Evolutionary conservation across 805 yeast genomes (phyloP).

Genomic region (Ogataea glucozyma): DNA sequence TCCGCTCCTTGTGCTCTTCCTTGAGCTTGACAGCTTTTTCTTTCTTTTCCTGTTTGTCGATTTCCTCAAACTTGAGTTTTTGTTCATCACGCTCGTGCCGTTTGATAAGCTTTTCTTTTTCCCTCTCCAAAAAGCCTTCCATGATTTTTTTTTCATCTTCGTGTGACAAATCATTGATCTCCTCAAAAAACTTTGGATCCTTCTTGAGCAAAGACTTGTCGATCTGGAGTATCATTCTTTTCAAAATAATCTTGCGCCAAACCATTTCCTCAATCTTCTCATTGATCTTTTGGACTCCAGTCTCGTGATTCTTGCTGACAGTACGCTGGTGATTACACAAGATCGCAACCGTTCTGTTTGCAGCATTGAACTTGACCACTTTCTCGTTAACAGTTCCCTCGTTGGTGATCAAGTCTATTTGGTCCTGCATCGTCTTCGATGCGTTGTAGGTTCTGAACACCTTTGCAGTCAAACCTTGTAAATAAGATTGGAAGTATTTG

Average conservation of each 20-base stretch:
- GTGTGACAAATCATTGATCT: slow-evolving; percentile 62
- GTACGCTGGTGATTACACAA: slow-evolving; percentile 97
- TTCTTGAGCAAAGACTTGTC: slow-evolving; percentile 56
- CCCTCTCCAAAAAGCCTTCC: slow-evolving; percentile 59
- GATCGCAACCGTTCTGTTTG: slow-evolving; percentile 92
- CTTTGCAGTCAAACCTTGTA: slow-evolving; percentile 93
- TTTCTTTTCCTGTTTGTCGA: slow-evolving; percentile 54
- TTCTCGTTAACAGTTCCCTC: slow-evolving; percentile 88
- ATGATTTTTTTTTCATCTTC: slow-evolving; percentile 66
- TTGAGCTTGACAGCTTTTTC: slow-evolving; percentile 50
- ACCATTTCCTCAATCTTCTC: slow-evolving; percentile 76
- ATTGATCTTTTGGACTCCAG: slow-evolving; percentile 73
- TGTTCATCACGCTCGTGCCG: slow-evolving; percentile 79
- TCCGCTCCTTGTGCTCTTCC: slow-evolving; percentile 53
- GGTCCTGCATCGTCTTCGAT: slow-evolving; percentile 95
- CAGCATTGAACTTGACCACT: slow-evolving; percentile 86
- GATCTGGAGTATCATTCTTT: slow-evolving; percentile 65
- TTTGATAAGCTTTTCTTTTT: slow-evolving; percentile 60
- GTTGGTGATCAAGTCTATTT: slow-evolving; percentile 78
- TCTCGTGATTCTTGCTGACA: slow-evolving; percentile 81
- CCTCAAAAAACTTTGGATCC: slow-evolving; percentile 61
- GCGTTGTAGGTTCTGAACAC: slow-evolving; percentile 98
- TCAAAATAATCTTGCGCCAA: slow-evolving; percentile 79
- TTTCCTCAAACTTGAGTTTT: slow-evolving; percentile 61
- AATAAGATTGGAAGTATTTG: slow-evolving; percentile 82